Percentiles rank a stretch among this genome's conserved stretches.
Evolutionary conservation across 192 early-diverging fungal species (phyloP).

Genomic region (Podila minutissima): DNA sequence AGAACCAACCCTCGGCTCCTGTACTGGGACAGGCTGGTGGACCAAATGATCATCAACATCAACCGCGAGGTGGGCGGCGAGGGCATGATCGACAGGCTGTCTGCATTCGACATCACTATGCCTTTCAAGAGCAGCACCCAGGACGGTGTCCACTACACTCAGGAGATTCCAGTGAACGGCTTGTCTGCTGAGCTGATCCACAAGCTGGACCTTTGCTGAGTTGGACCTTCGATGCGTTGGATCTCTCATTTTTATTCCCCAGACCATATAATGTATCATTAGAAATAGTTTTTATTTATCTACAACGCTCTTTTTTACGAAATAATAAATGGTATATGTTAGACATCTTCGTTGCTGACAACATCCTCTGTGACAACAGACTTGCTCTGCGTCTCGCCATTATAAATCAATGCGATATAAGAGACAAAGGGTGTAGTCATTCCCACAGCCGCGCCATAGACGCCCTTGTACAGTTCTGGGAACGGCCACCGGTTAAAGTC

Average conservation of each 20-base stretch:
- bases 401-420: conserved; percentile 24
- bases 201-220: conserved; percentile 24
- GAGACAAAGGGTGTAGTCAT: conserved; percentile 27
- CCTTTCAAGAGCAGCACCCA: conserved; percentile 22
- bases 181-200: conserved; percentile 28
- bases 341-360: no score
- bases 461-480: conserved; percentile 21
- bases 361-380: no score
- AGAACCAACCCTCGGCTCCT: conserved; percentile 18
- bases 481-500: conserved; percentile 27
- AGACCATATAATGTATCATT: no score
- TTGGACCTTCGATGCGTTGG: conserved; percentile 14
- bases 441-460: conserved; percentile 13
- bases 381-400: conserved; percentile 15
- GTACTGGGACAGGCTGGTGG: conserved; percentile 35
- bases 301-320: no score
- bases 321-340: no score
- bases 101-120: conserved; percentile 21
- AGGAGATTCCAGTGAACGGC: conserved; percentile 1
- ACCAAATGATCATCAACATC: conserved; percentile 11
- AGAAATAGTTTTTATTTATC: no score
- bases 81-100: conserved; percentile 21
- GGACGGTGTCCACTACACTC: conserved; percentile 12
- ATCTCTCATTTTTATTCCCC: neutral
- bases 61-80: conserved; percentile 15